Evolutionary conservation across 495 filamentous ascomycete genomes (phyloP), one percentile per base, ranked within the genome.

Genomic region (Aspergillus incahuasiensis): DNA sequence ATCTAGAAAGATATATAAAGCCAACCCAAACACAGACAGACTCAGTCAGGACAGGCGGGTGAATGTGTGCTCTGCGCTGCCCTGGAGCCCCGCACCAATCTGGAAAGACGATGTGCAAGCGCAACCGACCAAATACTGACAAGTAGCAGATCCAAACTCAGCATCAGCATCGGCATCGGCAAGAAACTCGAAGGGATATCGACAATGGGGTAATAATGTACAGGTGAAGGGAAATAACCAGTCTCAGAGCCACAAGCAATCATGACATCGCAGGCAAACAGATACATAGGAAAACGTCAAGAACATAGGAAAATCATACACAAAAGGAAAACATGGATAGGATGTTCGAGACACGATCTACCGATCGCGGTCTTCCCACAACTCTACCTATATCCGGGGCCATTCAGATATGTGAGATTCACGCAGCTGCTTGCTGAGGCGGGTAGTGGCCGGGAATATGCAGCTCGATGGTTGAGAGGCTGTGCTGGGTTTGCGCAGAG

Each of bases 401-500:
- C 18, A 22, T 7, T 5, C n/a, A 32, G 25, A 16, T n/a, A 47
- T n/a, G 6, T 35, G 6, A 30, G 45, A n/a, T 12, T 34, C 40
- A 50, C 6, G n/a, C 32, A 50, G 48, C 48, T 1, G 48, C 34
- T 40, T 50, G 48, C 34, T 50, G 48, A 28, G 13, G 48, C 19
- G 54, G 54, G 25, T 56, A 56, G 39, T 56, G 54, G 2, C 54
- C 54, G 16, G 54, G 54, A 18, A 56, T 50, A 1, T 19, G 38
- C 25, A 56, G n/a, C 24, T 56, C 54, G 13, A 56, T 56, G 18
- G 54, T 56, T 15, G 54, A 56, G 12, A 45, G 24, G 24, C 54
- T 56, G 38, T 43, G 34, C 28, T 56, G 49, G 30, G 54, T 50
- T n/a, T 44, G 54, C 16, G 54, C 34, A 18, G 16, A 1, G 42